phyloP scores from a whole-genome alignment of 225 moss, liverwort and hornwort genomes.

The Asterella californica region DNA sequence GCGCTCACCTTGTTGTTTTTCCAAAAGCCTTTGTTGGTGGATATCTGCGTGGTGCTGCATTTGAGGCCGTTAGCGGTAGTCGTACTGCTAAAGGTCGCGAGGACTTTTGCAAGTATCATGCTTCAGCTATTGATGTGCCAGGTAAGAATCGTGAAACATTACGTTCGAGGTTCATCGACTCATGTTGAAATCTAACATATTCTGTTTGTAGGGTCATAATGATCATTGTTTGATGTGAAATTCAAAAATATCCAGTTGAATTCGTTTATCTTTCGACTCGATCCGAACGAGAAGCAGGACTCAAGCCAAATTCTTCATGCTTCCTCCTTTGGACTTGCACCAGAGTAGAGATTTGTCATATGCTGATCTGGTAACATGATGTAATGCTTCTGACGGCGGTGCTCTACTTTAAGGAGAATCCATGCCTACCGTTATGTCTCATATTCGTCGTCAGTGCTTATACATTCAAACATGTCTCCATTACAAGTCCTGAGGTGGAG shows the following conservation, averaged over 20 bases:
- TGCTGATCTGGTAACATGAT: not conserved
- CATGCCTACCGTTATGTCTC: too few relatives aligned
- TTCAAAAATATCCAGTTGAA: too few relatives aligned
- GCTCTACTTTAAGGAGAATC: too few relatives aligned
- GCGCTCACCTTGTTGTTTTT: conserved; percentile 66
- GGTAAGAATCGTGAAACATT: conserved; percentile 29
- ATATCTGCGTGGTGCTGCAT: conserved; percentile 59
- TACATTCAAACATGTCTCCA: too few relatives aligned
- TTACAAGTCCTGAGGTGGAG: conserved; percentile 63
- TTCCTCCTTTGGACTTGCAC: not conserved
- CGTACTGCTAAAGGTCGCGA: conserved; percentile 61
- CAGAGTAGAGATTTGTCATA: not conserved
- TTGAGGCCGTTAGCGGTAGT: conserved; percentile 56
- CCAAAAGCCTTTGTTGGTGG: conserved; percentile 79
- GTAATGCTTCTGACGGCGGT: too few relatives aligned
- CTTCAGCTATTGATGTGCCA: conserved; percentile 65
- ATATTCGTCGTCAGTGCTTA: too few relatives aligned
- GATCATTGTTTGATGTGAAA: too few relatives aligned
- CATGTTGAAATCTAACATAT: too few relatives aligned
- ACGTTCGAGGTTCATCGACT: not conserved
- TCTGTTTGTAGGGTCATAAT: too few relatives aligned
- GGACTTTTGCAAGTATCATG: conserved; percentile 63
- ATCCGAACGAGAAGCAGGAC: too few relatives aligned
- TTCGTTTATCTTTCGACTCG: too few relatives aligned
- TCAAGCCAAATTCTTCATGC: not conserved